Evolutionary conservation across 192 early-diverging fungal species (phyloP).

Genomic region (Coemansia sp.): DNA sequence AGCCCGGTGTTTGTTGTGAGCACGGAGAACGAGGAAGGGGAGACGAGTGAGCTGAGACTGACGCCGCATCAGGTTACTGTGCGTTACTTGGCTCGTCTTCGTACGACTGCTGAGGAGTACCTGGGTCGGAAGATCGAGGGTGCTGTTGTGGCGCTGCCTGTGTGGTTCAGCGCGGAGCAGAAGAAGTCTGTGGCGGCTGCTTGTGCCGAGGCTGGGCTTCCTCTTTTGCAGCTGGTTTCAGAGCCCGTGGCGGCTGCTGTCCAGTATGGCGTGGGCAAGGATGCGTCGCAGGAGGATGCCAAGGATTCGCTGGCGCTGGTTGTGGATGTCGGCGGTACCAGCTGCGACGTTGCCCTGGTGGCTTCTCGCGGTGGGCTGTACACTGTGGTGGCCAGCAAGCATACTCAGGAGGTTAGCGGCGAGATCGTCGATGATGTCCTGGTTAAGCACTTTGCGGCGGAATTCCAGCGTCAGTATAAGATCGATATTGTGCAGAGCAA

Average conservation of each 20-base stretch:
- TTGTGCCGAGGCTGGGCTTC: constrained; percentile 75
- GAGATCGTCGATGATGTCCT: constrained; percentile 81
- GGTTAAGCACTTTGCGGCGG: constrained; percentile 72
- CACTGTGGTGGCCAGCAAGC: constrained; percentile 71
- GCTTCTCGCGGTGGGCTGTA: constrained; percentile 78
- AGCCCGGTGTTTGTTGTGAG: constrained; percentile 62
- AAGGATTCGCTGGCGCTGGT: constrained; percentile 78
- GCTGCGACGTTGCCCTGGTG: constrained; percentile 78
- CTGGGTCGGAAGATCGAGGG: constrained; percentile 74
- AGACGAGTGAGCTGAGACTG: constrained; percentile 55
- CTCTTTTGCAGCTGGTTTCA: constrained; percentile 73
- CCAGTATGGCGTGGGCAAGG: constrained; percentile 70
- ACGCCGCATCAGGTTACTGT: constrained; percentile 71
- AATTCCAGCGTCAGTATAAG: constrained; percentile 86
- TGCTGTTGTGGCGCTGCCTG: constrained; percentile 81
- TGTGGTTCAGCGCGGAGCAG: constrained; percentile 77
- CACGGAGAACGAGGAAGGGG: constrained; percentile 55
- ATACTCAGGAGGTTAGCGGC: constrained; percentile 80
- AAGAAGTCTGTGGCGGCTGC: constrained; percentile 62
- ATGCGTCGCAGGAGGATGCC: constrained; percentile 51
- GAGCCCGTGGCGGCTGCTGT: constrained; percentile 91
- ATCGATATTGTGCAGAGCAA: constrained; percentile 66
- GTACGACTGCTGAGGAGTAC: constrained; percentile 87
- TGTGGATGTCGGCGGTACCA: constrained; percentile 84
- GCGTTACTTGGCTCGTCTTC: constrained; percentile 76